Base-by-base conservation (phyloP, 2,329 filamentous ascomycete species). In the Dendrostoma leiphaemia region DNA sequence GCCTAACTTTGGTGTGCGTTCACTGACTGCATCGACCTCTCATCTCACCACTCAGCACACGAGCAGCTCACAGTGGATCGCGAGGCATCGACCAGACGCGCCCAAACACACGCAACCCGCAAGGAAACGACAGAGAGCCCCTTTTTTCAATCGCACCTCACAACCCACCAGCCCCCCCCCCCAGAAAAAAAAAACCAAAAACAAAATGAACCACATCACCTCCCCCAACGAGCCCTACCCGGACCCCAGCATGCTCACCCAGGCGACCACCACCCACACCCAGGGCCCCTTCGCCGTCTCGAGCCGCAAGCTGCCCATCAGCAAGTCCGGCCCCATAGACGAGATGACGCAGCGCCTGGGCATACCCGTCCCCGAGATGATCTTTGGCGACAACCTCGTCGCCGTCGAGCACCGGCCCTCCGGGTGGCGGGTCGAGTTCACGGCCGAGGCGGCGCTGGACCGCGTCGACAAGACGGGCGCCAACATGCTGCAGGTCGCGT, bases 301-400 rank as follows among this genome's bases (percentile, higher is more conserved):
- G 26, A 90, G 90, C 51, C 88, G 91, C 68, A 97, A 97, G 76
- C 85, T 94, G 48, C 94, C 94, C 59, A 99, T 99, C 70, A 88
- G 95, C 63, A 97, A 96, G 71, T 85, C 92, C 43, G 89, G 82
- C 6, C 89, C 91, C 48, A 97, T 99, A 67, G 91, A 96, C 67
- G 83, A 83, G 34, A 90, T 99, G 84, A 86, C 86, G 37, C 78
- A 80, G 54, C 84, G 82, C 59, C 80, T 99, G 51, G 86, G 86
- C 28, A 97, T 99, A 67, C 85, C 93, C 17, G 84, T 93, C 37
- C 94, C 94, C 8, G 94, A 99, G 75, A 99, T 99, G 94, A 99
- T 99, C 61, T 99, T 99, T 68, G 94, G 94, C 58, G 92, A 99
- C 76, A 99, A 99, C 71, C 76, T 88, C 54, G 86, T 96, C 37